Conservation (phyloP, 2,329 filamentous ascomycete species). For the Aspergillus terreus region DNA sequence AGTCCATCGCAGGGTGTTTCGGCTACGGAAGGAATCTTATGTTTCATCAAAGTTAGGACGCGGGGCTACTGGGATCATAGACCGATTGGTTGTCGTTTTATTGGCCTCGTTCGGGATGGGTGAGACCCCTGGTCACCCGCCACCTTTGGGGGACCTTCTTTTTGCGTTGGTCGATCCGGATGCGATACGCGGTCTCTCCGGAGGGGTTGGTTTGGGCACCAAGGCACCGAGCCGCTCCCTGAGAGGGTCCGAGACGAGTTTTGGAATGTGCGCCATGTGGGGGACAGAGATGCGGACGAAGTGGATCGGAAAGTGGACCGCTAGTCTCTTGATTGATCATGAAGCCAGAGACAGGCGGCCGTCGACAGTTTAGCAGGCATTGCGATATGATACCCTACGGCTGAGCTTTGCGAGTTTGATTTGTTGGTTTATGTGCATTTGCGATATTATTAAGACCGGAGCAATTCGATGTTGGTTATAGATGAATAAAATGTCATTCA, state of each 20-base stretch:
- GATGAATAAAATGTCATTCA: neutral
- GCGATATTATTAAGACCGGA: neutral
- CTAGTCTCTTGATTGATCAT: neutral
- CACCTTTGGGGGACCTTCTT: neutral
- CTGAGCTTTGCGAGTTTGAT: constrained; percentile 27
- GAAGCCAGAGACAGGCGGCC: constrained; percentile 26
- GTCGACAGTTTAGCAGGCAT: constrained; percentile 40
- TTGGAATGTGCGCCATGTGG: too few relatives aligned
- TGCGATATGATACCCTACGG: constrained; percentile 43
- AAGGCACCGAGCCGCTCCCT: too few relatives aligned
- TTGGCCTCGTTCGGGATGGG: neutral
- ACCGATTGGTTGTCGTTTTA: constrained; percentile 13
- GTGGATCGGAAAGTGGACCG: constrained; percentile 1
- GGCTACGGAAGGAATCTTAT: constrained; percentile 13
- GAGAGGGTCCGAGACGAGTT: too few relatives aligned
- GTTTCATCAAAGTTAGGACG: constrained; percentile 13
- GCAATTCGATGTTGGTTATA: neutral
- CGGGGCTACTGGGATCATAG: constrained; percentile 11
- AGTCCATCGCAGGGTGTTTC: constrained; percentile 18
- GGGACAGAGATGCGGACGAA: neutral
- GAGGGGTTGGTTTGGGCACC: too few relatives aligned
- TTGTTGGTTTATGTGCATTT: neutral
- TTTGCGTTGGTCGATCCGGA: too few relatives aligned
- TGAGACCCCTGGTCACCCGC: neutral
- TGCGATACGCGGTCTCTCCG: too few relatives aligned